phyloP scores from a whole-genome alignment of 2,329 filamentous ascomycete genomes.

The Trichophyton schoenleinii region DNA sequence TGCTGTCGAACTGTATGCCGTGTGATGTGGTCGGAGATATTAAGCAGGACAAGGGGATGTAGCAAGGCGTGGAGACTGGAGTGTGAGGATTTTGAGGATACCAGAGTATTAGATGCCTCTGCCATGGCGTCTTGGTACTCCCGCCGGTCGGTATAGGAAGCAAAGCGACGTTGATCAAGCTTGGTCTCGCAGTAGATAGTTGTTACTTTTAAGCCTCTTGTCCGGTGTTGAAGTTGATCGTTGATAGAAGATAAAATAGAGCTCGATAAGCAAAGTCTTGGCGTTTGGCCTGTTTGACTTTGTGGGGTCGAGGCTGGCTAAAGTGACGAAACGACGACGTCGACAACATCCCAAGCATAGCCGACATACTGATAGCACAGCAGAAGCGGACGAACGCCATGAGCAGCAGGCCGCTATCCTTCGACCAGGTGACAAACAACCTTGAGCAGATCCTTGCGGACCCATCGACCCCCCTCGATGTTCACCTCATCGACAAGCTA shows the following conservation, averaged over 20 bases:
- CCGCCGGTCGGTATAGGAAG: not conserved
- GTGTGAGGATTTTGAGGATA: conserved; percentile 58
- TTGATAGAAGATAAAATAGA: not conserved
- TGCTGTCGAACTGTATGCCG: conserved; percentile 70
- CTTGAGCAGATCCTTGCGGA: conserved; percentile 34
- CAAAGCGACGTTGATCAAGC: not conserved
- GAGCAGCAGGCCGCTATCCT: conserved; percentile 25
- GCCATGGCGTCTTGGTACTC: conserved; percentile 33
- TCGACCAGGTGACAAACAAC: conserved; percentile 28
- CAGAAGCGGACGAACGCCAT: conserved; percentile 13
- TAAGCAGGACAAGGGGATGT: conserved; percentile 88
- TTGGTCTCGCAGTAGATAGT: not conserved
- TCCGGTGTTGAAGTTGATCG: not conserved
- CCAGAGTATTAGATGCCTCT: conserved; percentile 42
- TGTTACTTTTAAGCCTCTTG: not conserved
- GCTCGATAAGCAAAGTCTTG: not conserved
- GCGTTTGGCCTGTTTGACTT: conserved; percentile 13
- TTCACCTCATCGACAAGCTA: conserved; percentile 39
- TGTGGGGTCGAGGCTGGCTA: conserved; percentile 7
- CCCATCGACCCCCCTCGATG: conserved; percentile 35
- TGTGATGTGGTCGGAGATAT: conserved; percentile 92
- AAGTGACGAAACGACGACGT: no score
- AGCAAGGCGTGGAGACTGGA: conserved; percentile 68
- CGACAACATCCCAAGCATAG: no score
- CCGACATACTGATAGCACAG: no score